Conservation (phyloP, 2,329 filamentous ascomycete genomes). For the Talaromyces sp. region DNA sequence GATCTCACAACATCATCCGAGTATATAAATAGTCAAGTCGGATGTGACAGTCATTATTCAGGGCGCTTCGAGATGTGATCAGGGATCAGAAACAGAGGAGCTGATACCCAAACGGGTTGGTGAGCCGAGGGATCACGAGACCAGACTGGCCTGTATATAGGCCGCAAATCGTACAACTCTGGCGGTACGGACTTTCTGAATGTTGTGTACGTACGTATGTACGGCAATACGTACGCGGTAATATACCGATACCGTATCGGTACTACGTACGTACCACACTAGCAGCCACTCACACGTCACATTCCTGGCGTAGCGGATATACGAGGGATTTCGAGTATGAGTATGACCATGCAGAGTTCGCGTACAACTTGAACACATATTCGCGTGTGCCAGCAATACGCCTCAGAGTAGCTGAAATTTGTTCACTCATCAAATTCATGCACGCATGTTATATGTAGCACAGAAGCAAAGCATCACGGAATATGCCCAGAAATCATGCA, state of each 20-base stretch:
- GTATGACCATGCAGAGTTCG: background rate
- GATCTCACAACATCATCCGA: background rate
- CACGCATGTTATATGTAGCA: background rate
- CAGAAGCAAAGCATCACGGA: background rate
- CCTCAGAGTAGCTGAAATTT: background rate
- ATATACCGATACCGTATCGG: conserved; percentile 1
- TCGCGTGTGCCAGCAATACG: background rate
- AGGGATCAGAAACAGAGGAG: background rate
- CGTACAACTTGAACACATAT: background rate
- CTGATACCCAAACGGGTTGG: background rate
- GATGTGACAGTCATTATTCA: background rate
- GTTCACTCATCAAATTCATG: background rate
- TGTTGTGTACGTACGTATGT: background rate
- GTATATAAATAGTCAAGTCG: background rate
- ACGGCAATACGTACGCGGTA: background rate
- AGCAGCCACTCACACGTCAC: conserved; percentile 6
- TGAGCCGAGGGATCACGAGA: conserved; percentile 12
- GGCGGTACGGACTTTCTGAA: background rate
- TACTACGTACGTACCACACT: background rate
- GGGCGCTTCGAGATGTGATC: background rate
- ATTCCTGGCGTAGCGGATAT: background rate
- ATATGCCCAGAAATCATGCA: background rate
- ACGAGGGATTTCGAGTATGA: background rate
- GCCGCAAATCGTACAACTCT: background rate
- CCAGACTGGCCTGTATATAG: background rate